Percentiles rank a stretch among this genome's conserved stretches.
These are phyloP conservation scores for Monosporascus sp. DNA, from an alignment of 2,329 filamentous ascomycete genomes.

Conservation along the genomic window DNA sequence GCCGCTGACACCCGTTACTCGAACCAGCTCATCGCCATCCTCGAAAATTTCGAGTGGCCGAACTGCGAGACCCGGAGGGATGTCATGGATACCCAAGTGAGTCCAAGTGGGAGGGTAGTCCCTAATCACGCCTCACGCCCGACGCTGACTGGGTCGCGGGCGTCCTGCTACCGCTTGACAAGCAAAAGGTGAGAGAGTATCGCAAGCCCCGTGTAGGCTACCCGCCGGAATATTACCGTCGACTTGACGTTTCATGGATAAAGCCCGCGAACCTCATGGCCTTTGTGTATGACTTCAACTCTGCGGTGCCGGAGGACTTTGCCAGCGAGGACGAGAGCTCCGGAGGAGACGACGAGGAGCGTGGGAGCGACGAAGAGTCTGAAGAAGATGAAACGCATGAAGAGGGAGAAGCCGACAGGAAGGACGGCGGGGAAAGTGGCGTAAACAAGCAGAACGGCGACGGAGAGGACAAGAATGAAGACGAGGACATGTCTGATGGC, in stretches of 20 bases:
- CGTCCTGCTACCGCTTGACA: not conserved
- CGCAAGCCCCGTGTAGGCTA: not conserved
- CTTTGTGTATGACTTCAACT: not conserved
- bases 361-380: not conserved
- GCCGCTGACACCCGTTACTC: not conserved
- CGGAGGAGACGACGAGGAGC: not conserved
- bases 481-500: no score
- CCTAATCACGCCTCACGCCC: not conserved
- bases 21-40: not conserved
- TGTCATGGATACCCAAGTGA: not conserved
- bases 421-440: no score
- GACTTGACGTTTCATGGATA: not conserved
- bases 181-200: not conserved
- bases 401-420: no score
- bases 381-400: no score
- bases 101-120: not conserved
- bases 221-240: not conserved
- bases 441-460: no score
- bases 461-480: no score
- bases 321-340: no score
- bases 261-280: not conserved
- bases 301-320: not conserved
- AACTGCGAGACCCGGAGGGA: not conserved
- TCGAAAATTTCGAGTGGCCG: not conserved
- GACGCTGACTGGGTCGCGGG: not conserved